These are phyloP conservation scores for Leishmania gerbilli DNA, from an alignment of 208 protist species.

Conservation along the genomic window DNA sequence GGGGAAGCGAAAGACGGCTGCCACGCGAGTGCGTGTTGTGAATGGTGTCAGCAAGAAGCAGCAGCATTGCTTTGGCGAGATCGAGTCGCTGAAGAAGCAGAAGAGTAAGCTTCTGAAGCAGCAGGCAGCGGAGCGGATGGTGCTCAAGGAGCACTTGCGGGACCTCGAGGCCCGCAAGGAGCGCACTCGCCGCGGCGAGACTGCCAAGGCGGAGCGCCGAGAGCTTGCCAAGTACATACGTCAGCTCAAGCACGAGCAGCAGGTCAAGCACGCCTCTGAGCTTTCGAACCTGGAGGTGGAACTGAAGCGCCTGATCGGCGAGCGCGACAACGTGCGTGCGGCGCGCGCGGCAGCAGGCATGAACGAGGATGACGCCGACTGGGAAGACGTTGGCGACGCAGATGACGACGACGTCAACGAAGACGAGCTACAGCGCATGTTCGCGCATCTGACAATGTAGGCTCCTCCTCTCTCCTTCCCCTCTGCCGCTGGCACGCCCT, in stretches of 20 bases:
- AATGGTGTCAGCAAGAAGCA: constrained; percentile 20
- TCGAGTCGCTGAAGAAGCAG: constrained; percentile 37
- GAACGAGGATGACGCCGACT: constrained; percentile 58
- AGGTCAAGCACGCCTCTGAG: constrained; percentile 75
- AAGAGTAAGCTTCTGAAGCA: constrained; percentile 69
- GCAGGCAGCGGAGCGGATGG: constrained; percentile 83
- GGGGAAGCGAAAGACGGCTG: constrained; percentile 6
- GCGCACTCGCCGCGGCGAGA: constrained; percentile 69
- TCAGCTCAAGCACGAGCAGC: constrained; percentile 78
- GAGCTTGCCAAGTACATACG: constrained; percentile 91
- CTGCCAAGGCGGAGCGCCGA: constrained; percentile 81
- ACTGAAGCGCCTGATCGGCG: constrained; percentile 48
- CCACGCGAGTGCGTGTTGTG: constrained; percentile 17
- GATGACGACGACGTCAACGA: constrained; percentile 39
- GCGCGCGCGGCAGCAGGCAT: constrained; percentile 18
- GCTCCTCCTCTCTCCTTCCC: background rate
- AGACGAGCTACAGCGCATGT: constrained; percentile 82
- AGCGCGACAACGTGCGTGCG: constrained; percentile 29
- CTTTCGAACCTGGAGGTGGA: constrained; percentile 60
- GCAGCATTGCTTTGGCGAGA: constrained; percentile 14
- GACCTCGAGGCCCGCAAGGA: constrained; percentile 67
- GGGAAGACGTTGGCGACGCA: constrained; percentile 55
- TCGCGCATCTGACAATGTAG: constrained; percentile 79
- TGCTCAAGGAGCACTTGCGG: constrained; percentile 79
- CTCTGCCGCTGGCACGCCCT: background rate